A percentile compares a stretch with the other conserved stretches of the same genome.
Evolutionary conservation across 2,329 filamentous ascomycete genomes (phyloP).

Genomic region (Thelonectria olida): DNA sequence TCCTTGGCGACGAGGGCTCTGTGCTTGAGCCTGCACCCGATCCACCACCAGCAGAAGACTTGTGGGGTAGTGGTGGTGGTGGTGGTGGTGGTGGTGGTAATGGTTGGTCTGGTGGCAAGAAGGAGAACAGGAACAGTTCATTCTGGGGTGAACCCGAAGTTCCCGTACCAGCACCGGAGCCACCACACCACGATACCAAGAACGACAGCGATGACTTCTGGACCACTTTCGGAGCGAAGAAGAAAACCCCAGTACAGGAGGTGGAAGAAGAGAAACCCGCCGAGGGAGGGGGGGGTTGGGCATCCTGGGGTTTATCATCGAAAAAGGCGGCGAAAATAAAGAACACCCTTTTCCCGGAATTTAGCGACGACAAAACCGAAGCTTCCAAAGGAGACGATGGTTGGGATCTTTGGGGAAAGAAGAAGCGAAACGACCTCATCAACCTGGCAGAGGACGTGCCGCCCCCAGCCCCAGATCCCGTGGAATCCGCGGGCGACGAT

Average conservation of each 20-base stretch:
- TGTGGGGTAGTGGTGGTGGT: slow-evolving; percentile 38
- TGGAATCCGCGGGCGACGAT: slow-evolving; percentile 54
- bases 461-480: slow-evolving; percentile 41
- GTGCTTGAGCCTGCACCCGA: slow-evolving; percentile 37
- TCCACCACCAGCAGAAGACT: slow-evolving; percentile 35
- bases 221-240: slow-evolving; percentile 33
- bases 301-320: slow-evolving; percentile 31
- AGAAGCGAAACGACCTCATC: slow-evolving; percentile 56
- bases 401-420: slow-evolving; percentile 46
- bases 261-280: slow-evolving; percentile 30
- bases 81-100: neutral
- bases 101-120: slow-evolving; percentile 41
- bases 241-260: slow-evolving; percentile 28
- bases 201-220: slow-evolving; percentile 41
- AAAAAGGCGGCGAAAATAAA: slow-evolving; percentile 39
- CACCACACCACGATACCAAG: slow-evolving; percentile 27
- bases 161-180: slow-evolving; percentile 33
- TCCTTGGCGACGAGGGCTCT: slow-evolving; percentile 31
- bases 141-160: slow-evolving; percentile 36
- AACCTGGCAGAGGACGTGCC: slow-evolving; percentile 46
- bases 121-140: slow-evolving; percentile 41
- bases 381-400: slow-evolving; percentile 31
- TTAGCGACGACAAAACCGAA: slow-evolving; percentile 21
- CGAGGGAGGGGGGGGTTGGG: slow-evolving; percentile 32
- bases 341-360: slow-evolving; percentile 26